Conservation (phyloP, 768 basidiomycete genomes). For the Tulasnella sp. region DNA sequence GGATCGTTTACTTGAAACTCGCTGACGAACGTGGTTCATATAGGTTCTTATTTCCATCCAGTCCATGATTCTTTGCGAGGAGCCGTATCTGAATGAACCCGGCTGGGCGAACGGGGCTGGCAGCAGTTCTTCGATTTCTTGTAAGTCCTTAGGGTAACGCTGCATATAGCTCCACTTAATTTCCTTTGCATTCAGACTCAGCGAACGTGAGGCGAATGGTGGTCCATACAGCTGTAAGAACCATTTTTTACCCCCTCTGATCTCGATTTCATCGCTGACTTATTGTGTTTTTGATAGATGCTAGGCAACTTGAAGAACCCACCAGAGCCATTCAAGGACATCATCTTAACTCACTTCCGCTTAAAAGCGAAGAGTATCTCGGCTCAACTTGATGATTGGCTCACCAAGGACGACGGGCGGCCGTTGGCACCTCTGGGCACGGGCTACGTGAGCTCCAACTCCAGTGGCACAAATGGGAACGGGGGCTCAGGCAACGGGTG, state of each 20-base stretch:
- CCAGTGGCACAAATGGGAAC: neutral
- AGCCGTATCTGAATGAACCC: constrained; percentile 90
- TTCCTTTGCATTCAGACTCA: constrained; percentile 52
- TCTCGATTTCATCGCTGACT: neutral
- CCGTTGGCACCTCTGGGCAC: constrained; percentile 51
- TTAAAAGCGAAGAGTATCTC: constrained; percentile 70
- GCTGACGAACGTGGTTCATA: constrained; percentile 17
- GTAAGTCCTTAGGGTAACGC: constrained; percentile 43
- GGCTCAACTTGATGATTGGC: constrained; percentile 76
- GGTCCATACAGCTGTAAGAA: constrained; percentile 72
- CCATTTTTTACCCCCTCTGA: constrained; percentile 11
- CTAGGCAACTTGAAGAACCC: constrained; percentile 74
- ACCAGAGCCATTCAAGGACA: constrained; percentile 79
- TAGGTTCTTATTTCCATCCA: constrained; percentile 88
- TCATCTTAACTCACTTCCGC: constrained; percentile 87
- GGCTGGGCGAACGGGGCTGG: constrained; percentile 75
- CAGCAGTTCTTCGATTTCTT: constrained; percentile 68
- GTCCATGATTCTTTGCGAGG: constrained; percentile 93
- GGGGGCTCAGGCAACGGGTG: constrained; percentile 18
- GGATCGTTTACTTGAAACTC: neutral
- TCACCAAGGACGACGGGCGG: constrained; percentile 68
- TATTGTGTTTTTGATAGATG: constrained; percentile 51
- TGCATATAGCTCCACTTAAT: neutral
- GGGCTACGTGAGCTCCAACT: neutral
- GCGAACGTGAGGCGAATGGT: constrained; percentile 93